These are phyloP conservation scores for Cetraspora pellucida DNA, from an alignment of 192 early-diverging fungal species.

Conservation along the genomic window DNA sequence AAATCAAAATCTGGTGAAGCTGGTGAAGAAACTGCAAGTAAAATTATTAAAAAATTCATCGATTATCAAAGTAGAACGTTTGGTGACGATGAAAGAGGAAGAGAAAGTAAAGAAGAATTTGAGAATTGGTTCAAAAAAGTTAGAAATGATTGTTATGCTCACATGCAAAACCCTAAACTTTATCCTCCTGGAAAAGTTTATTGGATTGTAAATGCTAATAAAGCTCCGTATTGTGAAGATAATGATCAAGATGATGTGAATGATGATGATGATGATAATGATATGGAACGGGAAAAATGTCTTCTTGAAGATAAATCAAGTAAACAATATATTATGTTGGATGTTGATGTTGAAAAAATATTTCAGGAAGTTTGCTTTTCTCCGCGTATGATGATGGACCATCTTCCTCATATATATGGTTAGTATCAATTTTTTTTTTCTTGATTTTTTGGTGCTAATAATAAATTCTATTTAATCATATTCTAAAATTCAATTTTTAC, in stretches of 20 bases:
- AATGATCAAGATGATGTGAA: slow-evolving; percentile 9
- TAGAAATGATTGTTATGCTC: not conserved
- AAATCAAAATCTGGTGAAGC: slow-evolving; percentile 9
- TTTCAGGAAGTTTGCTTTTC: slow-evolving; percentile 31
- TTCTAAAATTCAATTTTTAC: no score
- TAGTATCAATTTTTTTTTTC: slow-evolving; percentile 2
- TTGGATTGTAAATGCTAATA: slow-evolving; percentile 40
- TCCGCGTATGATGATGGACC: slow-evolving; percentile 26
- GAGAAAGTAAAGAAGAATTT: slow-evolving; percentile 2
- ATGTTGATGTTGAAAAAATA: slow-evolving; percentile 27
- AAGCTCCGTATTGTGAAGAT: slow-evolving; percentile 22
- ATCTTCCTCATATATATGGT: slow-evolving; percentile 31
- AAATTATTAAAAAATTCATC: slow-evolving; percentile 33
- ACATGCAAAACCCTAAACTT: slow-evolving; percentile 34
- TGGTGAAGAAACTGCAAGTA: slow-evolving; percentile 26
- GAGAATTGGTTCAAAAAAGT: slow-evolving; percentile 25
- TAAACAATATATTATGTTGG: slow-evolving; percentile 21
- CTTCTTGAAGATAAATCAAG: not conserved
- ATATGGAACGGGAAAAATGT: not conserved
- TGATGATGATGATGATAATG: slow-evolving; percentile 8
- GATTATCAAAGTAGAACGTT: slow-evolving; percentile 31
- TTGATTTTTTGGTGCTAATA: not conserved
- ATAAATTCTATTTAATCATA: no score
- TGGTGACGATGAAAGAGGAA: not conserved
- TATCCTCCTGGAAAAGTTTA: slow-evolving; percentile 50